Evolutionary conservation across 148 eudicot genomes (phyloP).

Genomic region (Cornus suecica): DNA sequence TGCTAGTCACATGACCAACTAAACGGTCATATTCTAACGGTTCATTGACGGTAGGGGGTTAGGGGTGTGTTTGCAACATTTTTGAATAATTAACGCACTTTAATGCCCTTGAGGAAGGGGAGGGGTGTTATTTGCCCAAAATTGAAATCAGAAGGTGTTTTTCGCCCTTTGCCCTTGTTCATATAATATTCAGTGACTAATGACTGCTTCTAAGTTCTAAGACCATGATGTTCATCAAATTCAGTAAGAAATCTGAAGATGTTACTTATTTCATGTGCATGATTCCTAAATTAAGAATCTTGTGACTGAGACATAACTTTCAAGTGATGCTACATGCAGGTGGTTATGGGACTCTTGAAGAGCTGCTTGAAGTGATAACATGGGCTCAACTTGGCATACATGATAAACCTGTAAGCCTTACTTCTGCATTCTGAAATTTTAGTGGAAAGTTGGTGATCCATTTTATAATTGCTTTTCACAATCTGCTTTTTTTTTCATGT

Average conservation of each 20-base stretch:
- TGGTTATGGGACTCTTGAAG: slow-evolving; percentile 90
- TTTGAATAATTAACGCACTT: no score
- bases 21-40: no score
- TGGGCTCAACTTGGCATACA: slow-evolving; percentile 98
- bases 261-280: not conserved
- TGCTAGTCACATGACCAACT: no score
- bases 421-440: not conserved
- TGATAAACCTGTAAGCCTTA: slow-evolving; percentile 70
- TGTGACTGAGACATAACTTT: not conserved
- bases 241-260: no score
- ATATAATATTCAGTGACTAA: not conserved
- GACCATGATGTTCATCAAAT: not conserved
- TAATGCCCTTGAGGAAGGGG: no score
- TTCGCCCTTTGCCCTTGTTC: no score
- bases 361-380: slow-evolving; percentile 81
- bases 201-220: not conserved
- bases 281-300: not conserved
- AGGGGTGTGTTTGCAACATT: no score
- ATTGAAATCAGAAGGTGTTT: no score
- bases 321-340: slow-evolving; percentile 32
- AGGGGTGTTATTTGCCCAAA: no score
- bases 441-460: not conserved
- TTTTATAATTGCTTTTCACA: not conserved
- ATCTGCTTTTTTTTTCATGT: not conserved
- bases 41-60: no score